Evolutionary conservation across 1,284 basidiomycete genomes (phyloP).

Genomic region (Fomitiporia mediterranea): DNA sequence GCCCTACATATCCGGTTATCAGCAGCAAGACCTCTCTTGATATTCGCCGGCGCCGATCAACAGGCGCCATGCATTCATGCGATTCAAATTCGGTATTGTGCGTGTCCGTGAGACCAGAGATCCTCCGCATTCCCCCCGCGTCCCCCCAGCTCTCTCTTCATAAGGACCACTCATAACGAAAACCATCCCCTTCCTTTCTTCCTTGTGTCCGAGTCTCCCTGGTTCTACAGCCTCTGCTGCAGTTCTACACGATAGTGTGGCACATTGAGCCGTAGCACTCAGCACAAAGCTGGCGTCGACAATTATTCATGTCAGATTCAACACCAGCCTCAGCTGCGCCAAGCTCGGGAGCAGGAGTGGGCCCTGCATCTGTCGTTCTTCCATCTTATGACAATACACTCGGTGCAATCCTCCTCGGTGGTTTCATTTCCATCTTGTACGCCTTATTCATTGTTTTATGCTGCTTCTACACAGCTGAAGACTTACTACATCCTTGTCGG

Average conservation of each 20-base stretch:
- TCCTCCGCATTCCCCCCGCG: neutral
- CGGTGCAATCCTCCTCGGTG: conserved; percentile 45
- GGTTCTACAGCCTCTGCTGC: neutral
- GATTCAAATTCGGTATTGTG: neutral
- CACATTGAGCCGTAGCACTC: no score
- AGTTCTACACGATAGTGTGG: neutral
- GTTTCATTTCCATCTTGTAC: conserved; percentile 43
- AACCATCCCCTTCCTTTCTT: neutral
- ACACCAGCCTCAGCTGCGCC: neutral
- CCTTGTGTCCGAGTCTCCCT: neutral
- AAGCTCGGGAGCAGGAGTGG: neutral
- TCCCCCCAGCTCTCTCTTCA: neutral
- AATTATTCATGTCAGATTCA: neutral
- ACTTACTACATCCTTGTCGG: no score
- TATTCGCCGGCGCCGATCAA: neutral
- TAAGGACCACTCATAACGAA: neutral
- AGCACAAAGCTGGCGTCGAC: neutral
- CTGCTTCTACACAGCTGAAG: neutral
- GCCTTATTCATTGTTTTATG: conserved; percentile 21
- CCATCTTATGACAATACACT: conserved; percentile 40
- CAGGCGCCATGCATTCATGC: neutral
- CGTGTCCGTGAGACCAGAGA: neutral
- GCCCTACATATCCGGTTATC: neutral
- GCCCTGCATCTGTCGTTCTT: conserved; percentile 4
- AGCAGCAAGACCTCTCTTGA: neutral